A percentile compares a stretch with the other conserved stretches of the same genome.
phyloP scores from a whole-genome alignment of 192 early-diverging fungal genomes.

The Entomortierella lignicola region DNA sequence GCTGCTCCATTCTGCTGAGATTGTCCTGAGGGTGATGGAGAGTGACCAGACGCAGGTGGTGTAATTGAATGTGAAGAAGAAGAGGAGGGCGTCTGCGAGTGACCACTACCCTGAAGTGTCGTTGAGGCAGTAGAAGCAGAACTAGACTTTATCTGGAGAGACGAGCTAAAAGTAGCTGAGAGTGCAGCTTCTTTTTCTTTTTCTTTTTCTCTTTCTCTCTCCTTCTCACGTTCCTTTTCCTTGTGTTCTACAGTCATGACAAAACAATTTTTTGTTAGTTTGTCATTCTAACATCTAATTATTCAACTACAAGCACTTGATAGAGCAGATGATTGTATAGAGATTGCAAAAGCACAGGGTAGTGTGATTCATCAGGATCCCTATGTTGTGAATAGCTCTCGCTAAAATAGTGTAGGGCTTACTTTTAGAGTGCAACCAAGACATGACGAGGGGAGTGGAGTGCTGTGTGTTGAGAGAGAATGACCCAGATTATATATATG shows the following conservation, averaged over 20 bases:
- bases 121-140: conserved; percentile 10
- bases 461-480: background rate
- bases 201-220: conserved; percentile 45
- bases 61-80: conserved; percentile 60
- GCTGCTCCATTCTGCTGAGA: conserved; percentile 19
- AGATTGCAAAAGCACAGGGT: too few relatives aligned
- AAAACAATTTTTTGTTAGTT: background rate
- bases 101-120: conserved; percentile 34
- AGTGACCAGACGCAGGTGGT: conserved; percentile 24
- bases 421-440: conserved; percentile 55
- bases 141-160: conserved; percentile 33
- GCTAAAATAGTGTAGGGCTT: too few relatives aligned
- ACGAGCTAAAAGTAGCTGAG: conserved; percentile 29
- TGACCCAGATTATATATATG: too few relatives aligned
- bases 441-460: conserved; percentile 26
- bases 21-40: conserved; percentile 42
- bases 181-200: conserved; percentile 36
- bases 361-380: too few relatives aligned
- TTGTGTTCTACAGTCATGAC: conserved; percentile 38
- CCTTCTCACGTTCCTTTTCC: conserved; percentile 52
- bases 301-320: background rate
- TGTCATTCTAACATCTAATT: background rate
- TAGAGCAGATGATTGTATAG: too few relatives aligned
- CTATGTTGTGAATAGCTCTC: too few relatives aligned
- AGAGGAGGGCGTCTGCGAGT: conserved; percentile 38